These are phyloP conservation scores for Cardamine resedifolia DNA, from an alignment of 345 rosid species.

Conservation along the genomic window DNA sequence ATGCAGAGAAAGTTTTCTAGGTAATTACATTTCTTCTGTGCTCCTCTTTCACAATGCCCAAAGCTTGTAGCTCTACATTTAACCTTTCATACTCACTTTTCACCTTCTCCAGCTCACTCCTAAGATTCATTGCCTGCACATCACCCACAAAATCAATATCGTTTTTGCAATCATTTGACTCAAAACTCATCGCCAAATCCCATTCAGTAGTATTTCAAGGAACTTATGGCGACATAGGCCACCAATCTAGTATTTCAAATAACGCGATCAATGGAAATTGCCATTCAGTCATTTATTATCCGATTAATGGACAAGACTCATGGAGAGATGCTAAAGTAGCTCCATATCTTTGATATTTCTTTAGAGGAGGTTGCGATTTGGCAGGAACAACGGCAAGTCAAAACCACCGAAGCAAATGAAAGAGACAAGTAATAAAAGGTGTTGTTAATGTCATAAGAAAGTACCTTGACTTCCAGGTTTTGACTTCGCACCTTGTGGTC, in stretches of 20 bases:
- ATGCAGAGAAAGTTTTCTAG: slow-evolving; percentile 31
- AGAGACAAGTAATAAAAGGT: background rate
- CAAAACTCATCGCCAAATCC: background rate
- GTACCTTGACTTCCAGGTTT: slow-evolving; percentile 67
- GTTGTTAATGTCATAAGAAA: background rate
- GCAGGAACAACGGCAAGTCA: slow-evolving; percentile 19
- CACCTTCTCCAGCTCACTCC: slow-evolving; percentile 47
- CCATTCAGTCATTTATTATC: background rate
- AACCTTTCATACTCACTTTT: slow-evolving; percentile 45
- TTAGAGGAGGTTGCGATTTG: slow-evolving; percentile 10
- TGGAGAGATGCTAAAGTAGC: slow-evolving; percentile 5
- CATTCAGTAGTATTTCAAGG: background rate
- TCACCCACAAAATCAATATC: background rate
- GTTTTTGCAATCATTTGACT: background rate
- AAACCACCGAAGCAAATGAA: slow-evolving; percentile 12
- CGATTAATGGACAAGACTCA: background rate
- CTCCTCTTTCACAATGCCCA: slow-evolving; percentile 47
- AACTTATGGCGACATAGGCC: background rate
- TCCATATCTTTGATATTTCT: background rate
- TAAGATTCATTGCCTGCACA: slow-evolving; percentile 56
- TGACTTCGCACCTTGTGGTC: slow-evolving; percentile 60
- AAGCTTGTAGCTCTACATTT: slow-evolving; percentile 42
- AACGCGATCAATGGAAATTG: background rate
- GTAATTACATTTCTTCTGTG: slow-evolving; percentile 32
- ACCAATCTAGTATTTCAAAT: background rate